Evolutionary conservation across 768 basidiomycete species (phyloP), one percentile per base, ranked within the genome.

Genomic region (Tulasnella calospora): DNA sequence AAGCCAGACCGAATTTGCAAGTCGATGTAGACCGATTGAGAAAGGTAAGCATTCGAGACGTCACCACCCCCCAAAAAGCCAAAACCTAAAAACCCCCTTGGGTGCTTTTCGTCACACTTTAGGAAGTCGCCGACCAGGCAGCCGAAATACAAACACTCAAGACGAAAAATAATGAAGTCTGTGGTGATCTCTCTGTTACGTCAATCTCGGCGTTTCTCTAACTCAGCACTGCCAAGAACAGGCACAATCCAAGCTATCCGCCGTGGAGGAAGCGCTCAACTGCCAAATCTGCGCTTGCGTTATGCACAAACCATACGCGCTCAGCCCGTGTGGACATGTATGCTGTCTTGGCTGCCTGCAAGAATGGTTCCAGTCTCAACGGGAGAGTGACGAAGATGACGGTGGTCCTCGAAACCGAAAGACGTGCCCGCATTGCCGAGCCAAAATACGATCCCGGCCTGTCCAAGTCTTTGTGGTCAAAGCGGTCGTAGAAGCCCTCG

Each of bases 381-480:
- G n/a, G n/a, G n/a, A n/a, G n/a, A n/a, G n/a, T n/a, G n/a, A n/a
- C n/a, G n/a, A n/a, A n/a, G n/a, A n/a, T n/a, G 74, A 75, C 73
- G 41, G 47, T 40, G 38, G 36, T 44, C 12, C 21, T 8, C 44
- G 30, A 44, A 51, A 75, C 44, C 30, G 74, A 27, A 77, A 77
- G 35, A 77, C 76, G 2, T 77, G 76, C 27, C 76, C 76, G 13
- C 35, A 77, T 46, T 77, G 76, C 69, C 76, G 76, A 10, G 76
- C 76, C 67, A 38, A 51, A 57, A 77, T 77, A 35, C 40, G 46
- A 3, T 77, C 36, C 9, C 12, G 35, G 21, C 76, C 76, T 8
- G 41, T 77, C 38, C 76, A 44, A 44, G n/a, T 77, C 40, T 77
- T 77, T 51, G 38, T 77, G 10, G 38, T 77, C 76, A 77, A 77